Evolutionary conservation across 2,329 filamentous ascomycete species (phyloP).

Genomic region (Diaporthe longicolla): DNA sequence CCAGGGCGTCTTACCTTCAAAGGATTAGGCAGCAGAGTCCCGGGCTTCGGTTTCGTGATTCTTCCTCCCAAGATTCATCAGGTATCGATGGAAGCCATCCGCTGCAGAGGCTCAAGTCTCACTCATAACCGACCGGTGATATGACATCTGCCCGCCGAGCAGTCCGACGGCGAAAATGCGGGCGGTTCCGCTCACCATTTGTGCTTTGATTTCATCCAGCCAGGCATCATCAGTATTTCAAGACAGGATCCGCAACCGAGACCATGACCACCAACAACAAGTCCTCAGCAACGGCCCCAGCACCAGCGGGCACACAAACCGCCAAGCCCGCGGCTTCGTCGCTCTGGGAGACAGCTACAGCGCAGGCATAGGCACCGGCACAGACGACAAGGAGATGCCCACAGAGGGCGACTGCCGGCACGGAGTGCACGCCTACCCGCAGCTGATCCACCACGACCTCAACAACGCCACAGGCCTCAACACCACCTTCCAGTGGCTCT

Average conservation of each 20-base stretch:
- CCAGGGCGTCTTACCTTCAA: neutral
- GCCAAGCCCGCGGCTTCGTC: constrained; percentile 53
- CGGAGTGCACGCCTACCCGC: constrained; percentile 58
- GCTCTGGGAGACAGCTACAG: constrained; percentile 64
- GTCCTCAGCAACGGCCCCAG: constrained; percentile 23
- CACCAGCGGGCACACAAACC: neutral
- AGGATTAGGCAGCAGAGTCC: neutral
- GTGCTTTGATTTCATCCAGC: neutral
- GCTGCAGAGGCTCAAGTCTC: neutral
- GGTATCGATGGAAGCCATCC: neutral
- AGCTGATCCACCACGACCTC: constrained; percentile 58
- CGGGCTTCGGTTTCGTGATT: neutral
- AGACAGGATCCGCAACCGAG: too few relatives aligned
- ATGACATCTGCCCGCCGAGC: neutral
- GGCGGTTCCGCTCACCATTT: neutral
- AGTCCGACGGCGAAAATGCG: neutral
- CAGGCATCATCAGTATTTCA: too few relatives aligned
- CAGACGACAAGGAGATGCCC: constrained; percentile 53
- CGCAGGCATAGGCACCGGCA: constrained; percentile 62
- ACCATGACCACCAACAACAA: too few relatives aligned
- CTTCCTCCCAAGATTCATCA: neutral
- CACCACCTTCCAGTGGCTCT: constrained; percentile 60
- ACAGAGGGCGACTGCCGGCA: constrained; percentile 56
- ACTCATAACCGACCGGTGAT: constrained; percentile 14
- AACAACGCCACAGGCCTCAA: constrained; percentile 45